Evolutionary conservation across 129 eudicot species (phyloP).

Genomic region (Helianthus annuus): HanXRQr2.0-SUNRISE NC_035443.2:172929845-172930344

Average conservation of each 20-base stretch:
- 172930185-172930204: conserved; percentile 34
- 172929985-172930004: conserved; percentile 60
- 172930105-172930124: background rate
- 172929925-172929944: conserved; percentile 73
- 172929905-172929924: conserved; percentile 53
- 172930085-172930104: too few relatives aligned
- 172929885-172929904: background rate
- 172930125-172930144: background rate
- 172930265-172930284: background rate
- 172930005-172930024: background rate
- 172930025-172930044: background rate
- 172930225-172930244: too few relatives aligned
- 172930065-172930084: too few relatives aligned
- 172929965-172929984: conserved; percentile 82
- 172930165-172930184: conserved; percentile 76
- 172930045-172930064: background rate
- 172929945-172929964: conserved; percentile 75
- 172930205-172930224: too few relatives aligned
- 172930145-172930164: background rate
- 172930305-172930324: too few relatives aligned
- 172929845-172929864: too few relatives aligned
- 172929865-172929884: background rate
- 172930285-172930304: too few relatives aligned
- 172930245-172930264: too few relatives aligned
- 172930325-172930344: too few relatives aligned